A percentile compares a stretch with the other conserved stretches of the same genome.
Evolutionary conservation across 2,329 filamentous ascomycete genomes (phyloP).

Genomic region (Teratosphaeria zuluensis): DNA sequence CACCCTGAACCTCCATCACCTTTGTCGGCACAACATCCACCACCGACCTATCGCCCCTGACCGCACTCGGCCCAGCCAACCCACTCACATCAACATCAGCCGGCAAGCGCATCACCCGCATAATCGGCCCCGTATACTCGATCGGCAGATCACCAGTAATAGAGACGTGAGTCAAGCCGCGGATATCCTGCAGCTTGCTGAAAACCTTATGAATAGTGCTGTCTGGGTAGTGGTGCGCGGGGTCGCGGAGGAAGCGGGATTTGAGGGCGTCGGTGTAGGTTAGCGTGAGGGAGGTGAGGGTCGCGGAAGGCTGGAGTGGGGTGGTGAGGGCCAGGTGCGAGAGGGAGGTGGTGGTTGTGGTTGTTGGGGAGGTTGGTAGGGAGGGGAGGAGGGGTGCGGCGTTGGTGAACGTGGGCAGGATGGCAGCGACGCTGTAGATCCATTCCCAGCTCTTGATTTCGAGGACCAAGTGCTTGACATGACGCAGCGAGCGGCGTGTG

Average conservation of each 20-base stretch:
- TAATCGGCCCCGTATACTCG: conserved; percentile 12
- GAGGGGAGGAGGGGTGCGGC: not conserved
- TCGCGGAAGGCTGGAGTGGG: not conserved
- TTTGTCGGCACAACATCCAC: not conserved
- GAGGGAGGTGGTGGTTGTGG: not conserved
- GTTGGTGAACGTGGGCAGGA: conserved; percentile 8
- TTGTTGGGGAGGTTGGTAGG: not conserved
- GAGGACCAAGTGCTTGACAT: conserved; percentile 14
- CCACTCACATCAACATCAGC: conserved; percentile 4
- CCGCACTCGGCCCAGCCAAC: conserved; percentile 4
- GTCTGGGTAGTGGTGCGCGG: conserved; percentile 16
- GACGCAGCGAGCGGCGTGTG: conserved; percentile 10
- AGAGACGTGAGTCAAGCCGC: conserved; percentile 12
- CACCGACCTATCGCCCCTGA: not conserved
- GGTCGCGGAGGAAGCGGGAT: conserved; percentile 4
- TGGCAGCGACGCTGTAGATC: conserved; percentile 13
- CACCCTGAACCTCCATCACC: conserved; percentile 7
- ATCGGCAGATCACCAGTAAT: conserved; percentile 19
- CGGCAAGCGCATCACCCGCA: conserved; percentile 9
- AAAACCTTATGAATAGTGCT: conserved; percentile 12
- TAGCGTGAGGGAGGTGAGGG: conserved; percentile 13
- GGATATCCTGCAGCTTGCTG: conserved; percentile 11
- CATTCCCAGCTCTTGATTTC: conserved; percentile 19
- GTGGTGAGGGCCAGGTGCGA: not conserved
- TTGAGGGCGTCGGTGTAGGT: conserved; percentile 14